Evolutionary conservation across 202 grass and related monocot species (phyloP), one percentile per base, ranked within the genome.

Genomic region (Musa balbisiana): DNA sequence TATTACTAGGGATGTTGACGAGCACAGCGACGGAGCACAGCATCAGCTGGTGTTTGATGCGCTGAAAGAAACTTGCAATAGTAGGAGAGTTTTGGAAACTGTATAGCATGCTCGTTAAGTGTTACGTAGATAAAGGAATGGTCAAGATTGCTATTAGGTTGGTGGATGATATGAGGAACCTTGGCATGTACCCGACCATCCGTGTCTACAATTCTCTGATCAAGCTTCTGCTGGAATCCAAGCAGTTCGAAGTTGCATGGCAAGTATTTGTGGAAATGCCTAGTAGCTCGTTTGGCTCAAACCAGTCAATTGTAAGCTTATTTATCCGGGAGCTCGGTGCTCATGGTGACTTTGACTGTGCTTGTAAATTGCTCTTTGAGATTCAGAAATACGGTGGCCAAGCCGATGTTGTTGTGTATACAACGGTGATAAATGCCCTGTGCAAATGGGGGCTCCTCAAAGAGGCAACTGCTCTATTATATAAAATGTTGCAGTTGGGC

Each of bases 101-200:
- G 55, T 62, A 52, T 64, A 80, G 78, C 49, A 80, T 80, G 78
- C 68, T 80, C n/a, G 43, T 80, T 64, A 53, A 51, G 56, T 73
- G 78, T 72, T 80, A 70, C 29, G 49, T 72, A 52, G 67, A 53
- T 53, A 69, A 73, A 43, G 53, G 43, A 22, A 72, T 13, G 68
- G 11, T 25, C 2, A 22, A 26, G 14, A 27, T 64, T 33, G 55
- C 55, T 55, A 23, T 80, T 43, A 51, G 52, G 53, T 64, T 72
- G 20, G 53, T 73, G 21, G 58, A 72, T 12, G 11, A 9, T 26
- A 80, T 80, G 78, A 71, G 55, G 43, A 53, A 72, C 1, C 15
- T 80, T 64, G 68, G 21, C 17, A 51, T 80, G 15, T 72, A 72
- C 49, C 68, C 68, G 19, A n/a, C 12, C 70, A 63, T 52, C 15